Conservation (phyloP, 2,329 filamentous ascomycete species). For the Leptodontidium sp. region DNA sequence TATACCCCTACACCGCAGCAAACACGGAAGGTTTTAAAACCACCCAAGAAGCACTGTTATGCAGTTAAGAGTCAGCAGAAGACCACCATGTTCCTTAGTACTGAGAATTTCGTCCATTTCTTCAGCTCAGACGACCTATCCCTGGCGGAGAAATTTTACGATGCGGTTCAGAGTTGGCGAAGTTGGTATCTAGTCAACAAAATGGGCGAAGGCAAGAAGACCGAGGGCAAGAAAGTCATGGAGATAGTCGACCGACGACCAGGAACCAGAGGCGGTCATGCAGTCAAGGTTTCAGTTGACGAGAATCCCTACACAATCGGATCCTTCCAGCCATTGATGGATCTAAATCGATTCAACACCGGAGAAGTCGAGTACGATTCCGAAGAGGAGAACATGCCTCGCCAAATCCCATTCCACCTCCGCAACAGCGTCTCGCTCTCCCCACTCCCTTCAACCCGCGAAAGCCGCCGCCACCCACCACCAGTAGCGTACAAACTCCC, state of each 20-base stretch:
- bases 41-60: constrained; percentile 85
- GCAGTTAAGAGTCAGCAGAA: constrained; percentile 94
- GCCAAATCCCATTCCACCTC: constrained; percentile 45
- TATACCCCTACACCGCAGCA: constrained; percentile 79
- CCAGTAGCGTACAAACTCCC: constrained; percentile 40
- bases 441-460: constrained; percentile 23
- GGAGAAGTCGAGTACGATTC: constrained; percentile 35
- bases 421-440: constrained; percentile 39
- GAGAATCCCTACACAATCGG: constrained; percentile 69
- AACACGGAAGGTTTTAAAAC: constrained; percentile 74
- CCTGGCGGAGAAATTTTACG: constrained; percentile 74
- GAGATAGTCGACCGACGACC: constrained; percentile 29
- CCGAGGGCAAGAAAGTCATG: constrained; percentile 38
- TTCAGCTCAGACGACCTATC: constrained; percentile 80
- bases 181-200: constrained; percentile 90
- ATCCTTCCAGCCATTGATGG: constrained; percentile 72
- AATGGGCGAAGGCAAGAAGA: constrained; percentile 54
- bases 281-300: constrained; percentile 52
- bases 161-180: constrained; percentile 80
- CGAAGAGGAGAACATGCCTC: constrained; percentile 42
- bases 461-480: constrained; percentile 39
- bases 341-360: constrained; percentile 62
- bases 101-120: constrained; percentile 90
- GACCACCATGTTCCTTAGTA: constrained; percentile 80
- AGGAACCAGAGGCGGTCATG: constrained; percentile 45